phyloP scores from a whole-genome alignment of 2,329 filamentous ascomycete species.

The Chaetomium sp. region DNA sequence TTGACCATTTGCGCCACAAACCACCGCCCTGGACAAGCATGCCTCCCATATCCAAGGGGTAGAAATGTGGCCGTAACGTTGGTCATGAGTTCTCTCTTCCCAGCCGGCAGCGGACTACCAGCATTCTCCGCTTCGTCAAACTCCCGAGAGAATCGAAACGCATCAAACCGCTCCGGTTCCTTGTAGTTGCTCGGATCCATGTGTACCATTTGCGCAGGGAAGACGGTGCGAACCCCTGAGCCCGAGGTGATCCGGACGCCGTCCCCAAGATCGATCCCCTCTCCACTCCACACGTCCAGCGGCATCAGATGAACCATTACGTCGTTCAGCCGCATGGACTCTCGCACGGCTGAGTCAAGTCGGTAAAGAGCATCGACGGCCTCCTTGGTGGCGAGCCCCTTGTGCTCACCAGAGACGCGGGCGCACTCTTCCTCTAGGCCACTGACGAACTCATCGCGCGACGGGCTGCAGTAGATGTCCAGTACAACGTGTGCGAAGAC shows the following conservation, averaged over 20 bases:
- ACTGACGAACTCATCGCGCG: background rate
- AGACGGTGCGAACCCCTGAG: background rate
- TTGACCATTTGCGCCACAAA: background rate
- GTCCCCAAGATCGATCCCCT: background rate
- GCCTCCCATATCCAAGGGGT: background rate
- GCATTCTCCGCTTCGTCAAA: background rate
- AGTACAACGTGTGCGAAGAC: background rate
- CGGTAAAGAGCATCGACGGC: background rate
- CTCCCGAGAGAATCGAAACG: background rate
- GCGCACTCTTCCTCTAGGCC: background rate
- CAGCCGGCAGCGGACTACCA: too few relatives aligned
- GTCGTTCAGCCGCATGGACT: background rate
- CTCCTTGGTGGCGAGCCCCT: background rate
- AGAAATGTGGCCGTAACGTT: background rate
- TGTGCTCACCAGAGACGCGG: background rate
- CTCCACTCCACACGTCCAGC: background rate
- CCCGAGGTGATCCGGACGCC: background rate
- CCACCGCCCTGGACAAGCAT: background rate
- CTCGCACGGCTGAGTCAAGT: background rate
- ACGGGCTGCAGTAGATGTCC: background rate
- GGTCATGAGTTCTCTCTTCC: background rate
- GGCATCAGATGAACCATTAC: background rate
- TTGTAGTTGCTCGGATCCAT: background rate
- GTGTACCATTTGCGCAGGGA: background rate
- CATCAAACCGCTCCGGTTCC: background rate